A percentile compares a stretch with the other conserved stretches of the same genome.
phyloP scores from a whole-genome alignment of 176 grass and related monocot genomes.

The Zizania latifolia region DNA sequence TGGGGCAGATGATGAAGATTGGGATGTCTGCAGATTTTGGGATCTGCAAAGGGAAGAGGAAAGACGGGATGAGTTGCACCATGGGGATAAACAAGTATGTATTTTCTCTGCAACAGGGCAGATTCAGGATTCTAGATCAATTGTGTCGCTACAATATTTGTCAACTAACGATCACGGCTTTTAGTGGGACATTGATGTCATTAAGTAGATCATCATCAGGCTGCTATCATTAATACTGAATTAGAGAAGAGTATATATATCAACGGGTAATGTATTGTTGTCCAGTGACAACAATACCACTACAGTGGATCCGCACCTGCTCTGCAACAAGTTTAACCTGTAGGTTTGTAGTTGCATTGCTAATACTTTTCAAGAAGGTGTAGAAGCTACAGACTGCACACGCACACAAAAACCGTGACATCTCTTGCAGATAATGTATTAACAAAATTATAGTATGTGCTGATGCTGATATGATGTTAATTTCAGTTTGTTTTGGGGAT shows the following conservation, averaged over 20 bases:
- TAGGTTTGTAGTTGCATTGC: not conserved
- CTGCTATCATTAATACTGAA: too few relatives aligned
- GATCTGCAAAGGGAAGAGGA: slow-evolving; percentile 85
- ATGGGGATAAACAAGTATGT: slow-evolving; percentile 34
- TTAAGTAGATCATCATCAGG: too few relatives aligned
- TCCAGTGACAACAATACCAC: too few relatives aligned
- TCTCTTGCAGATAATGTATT: not conserved
- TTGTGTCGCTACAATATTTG: too few relatives aligned
- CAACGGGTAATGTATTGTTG: too few relatives aligned
- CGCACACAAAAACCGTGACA: not conserved
- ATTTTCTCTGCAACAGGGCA: too few relatives aligned
- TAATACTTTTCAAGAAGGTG: not conserved
- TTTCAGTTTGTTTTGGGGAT: too few relatives aligned
- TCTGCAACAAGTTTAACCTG: not conserved
- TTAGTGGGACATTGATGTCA: too few relatives aligned
- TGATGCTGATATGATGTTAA: not conserved
- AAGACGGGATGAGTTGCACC: slow-evolving; percentile 82
- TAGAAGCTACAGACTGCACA: not conserved
- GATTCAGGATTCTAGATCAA: too few relatives aligned
- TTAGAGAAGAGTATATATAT: too few relatives aligned
- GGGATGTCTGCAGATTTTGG: slow-evolving; percentile 69
- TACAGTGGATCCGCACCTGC: too few relatives aligned
- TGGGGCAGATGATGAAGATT: slow-evolving; percentile 76
- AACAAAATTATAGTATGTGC: not conserved
- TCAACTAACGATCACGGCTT: too few relatives aligned